Percentiles rank a stretch among this genome's conserved stretches.
Conservation (phyloP, 179 eudicot genomes). For the Actinidia arguta region DNA sequence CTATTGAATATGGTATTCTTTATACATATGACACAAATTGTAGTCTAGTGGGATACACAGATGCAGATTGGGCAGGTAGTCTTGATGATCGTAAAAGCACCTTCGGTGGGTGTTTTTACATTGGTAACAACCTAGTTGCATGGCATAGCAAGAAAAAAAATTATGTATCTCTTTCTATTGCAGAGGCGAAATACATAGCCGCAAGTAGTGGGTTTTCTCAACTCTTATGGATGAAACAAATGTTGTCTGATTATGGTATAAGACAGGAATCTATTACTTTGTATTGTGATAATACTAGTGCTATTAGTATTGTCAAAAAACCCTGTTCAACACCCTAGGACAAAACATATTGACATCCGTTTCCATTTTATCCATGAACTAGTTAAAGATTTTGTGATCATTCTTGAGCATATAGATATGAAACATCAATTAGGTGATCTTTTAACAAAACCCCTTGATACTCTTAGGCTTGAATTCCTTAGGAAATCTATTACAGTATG, state of each 20-base stretch:
- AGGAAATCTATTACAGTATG: no score
- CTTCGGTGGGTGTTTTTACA: neutral
- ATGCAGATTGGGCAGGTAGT: no score
- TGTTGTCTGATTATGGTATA: neutral
- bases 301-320: no score
- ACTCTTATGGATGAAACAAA: no score
- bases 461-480: no score
- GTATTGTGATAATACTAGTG: no score
- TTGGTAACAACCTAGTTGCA: neutral
- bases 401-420: no score
- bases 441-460: no score
- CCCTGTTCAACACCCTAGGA: neutral
- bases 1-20: neutral
- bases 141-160: neutral
- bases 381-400: neutral
- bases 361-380: neutral
- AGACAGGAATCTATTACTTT: no score
- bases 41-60: no score
- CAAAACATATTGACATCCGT: neutral
- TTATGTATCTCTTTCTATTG: neutral
- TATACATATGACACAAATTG: no score
- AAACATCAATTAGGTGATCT: no score
- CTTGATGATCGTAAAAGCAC: neutral
- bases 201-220: neutral
- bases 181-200: neutral